phyloP scores from a whole-genome alignment of 306 rosid species.

The Elaeagnus macrophylla region DNA sequence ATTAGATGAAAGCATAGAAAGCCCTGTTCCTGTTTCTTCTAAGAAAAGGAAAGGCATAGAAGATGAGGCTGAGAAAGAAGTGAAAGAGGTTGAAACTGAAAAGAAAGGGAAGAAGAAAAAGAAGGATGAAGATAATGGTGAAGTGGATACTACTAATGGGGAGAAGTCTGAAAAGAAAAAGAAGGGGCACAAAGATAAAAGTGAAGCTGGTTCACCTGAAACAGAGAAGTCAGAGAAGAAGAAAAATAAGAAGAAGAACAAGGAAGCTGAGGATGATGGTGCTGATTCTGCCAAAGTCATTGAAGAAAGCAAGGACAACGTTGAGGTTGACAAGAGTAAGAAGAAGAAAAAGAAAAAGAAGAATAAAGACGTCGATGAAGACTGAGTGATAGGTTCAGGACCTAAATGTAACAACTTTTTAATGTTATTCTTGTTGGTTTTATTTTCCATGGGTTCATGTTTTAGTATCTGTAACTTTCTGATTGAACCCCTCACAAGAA shows the following conservation, averaged over 20 bases:
- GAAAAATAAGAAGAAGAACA: slow-evolving; percentile 58
- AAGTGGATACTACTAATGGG: slow-evolving; percentile 22
- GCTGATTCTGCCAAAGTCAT: slow-evolving; percentile 5
- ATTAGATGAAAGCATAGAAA: slow-evolving; percentile 29
- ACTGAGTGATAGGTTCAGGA: slow-evolving; percentile 18
- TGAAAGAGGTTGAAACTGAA: slow-evolving; percentile 30
- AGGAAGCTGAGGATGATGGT: slow-evolving; percentile 34
- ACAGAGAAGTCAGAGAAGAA: slow-evolving; percentile 60
- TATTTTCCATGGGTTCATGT: slow-evolving; percentile 9
- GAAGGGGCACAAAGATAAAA: slow-evolving; percentile 29
- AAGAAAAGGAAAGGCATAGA: slow-evolving; percentile 46
- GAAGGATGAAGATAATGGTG: slow-evolving; percentile 38
- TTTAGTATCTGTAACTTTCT: slow-evolving; percentile 7
- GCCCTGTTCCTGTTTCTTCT: slow-evolving; percentile 20
- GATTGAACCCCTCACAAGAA: not conserved
- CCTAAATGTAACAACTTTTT: slow-evolving; percentile 5
- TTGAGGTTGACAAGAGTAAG: slow-evolving; percentile 40
- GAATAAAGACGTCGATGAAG: slow-evolving; percentile 43
- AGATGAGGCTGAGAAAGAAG: slow-evolving; percentile 22
- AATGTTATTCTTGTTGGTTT: slow-evolving; percentile 12
- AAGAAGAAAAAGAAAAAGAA: slow-evolving; percentile 48
- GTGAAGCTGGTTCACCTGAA: slow-evolving; percentile 34
- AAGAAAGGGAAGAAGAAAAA: slow-evolving; percentile 38
- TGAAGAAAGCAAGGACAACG: slow-evolving; percentile 1
- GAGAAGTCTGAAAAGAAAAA: slow-evolving; percentile 33